phyloP scores from a whole-genome alignment of 2,329 filamentous ascomycete species.

The Neurospora sp. region DNA sequence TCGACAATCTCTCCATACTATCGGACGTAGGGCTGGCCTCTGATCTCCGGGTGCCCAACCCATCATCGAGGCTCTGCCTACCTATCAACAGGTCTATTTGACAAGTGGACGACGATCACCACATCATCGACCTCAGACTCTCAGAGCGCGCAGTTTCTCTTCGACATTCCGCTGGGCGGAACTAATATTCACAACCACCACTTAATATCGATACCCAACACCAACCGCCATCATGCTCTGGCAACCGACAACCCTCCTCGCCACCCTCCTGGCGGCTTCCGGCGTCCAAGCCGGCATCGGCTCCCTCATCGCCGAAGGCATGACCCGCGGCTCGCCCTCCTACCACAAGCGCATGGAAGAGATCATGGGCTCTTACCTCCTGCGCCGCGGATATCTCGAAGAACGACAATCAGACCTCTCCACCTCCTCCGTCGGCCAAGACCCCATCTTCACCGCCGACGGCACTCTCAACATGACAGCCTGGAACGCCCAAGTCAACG shows the following conservation, averaged over 20 bases:
- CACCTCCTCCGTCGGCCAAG: slow-evolving; percentile 13
- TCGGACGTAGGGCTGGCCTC: neutral
- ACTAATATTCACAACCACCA: slow-evolving; percentile 6
- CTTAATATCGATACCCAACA: slow-evolving; percentile 5
- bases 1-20: neutral
- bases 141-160: neutral
- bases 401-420: slow-evolving; percentile 8
- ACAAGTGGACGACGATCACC: neutral
- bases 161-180: neutral
- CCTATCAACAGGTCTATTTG: neutral
- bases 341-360: slow-evolving; percentile 23
- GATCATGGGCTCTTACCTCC: slow-evolving; percentile 14
- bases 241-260: slow-evolving; percentile 23
- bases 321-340: slow-evolving; percentile 14
- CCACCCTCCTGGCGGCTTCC: slow-evolving; percentile 25
- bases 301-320: slow-evolving; percentile 17
- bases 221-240: slow-evolving; percentile 26
- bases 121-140: neutral
- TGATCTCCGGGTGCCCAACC: neutral
- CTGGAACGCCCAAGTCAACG: slow-evolving; percentile 46
- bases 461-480: slow-evolving; percentile 42
- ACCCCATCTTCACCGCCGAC: slow-evolving; percentile 29
- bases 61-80: neutral
- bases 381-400: slow-evolving; percentile 12
- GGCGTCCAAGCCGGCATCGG: slow-evolving; percentile 26